Base-by-base conservation (phyloP, 140 eudicot species). In the Flaveria floridana region DNA sequence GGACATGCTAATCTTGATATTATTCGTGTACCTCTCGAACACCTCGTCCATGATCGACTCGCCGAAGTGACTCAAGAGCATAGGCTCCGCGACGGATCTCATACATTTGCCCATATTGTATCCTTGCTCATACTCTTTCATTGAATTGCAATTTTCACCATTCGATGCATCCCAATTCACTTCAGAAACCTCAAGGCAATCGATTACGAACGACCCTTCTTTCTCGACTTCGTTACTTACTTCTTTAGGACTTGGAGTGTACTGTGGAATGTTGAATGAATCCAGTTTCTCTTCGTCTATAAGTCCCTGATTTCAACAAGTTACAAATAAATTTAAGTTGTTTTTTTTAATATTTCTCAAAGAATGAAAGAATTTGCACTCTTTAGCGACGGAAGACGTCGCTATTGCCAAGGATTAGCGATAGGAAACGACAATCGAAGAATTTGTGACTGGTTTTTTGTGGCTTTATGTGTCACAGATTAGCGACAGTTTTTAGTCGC, bases 51-150 rank as follows among this genome's bases (percentile, higher is more conserved):
- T 74, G 4, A 83, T 52, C 1, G 65, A 55, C 18, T 63, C 63
- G 4, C 87, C 90, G 34, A 86, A 86, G 25, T 86, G 90, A 71
- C 80, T 74, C 4, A 70, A 69, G 13, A 86, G 47, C 68, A 86
- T 57, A 2, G 87, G 81, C 6, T 86, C 87, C 0, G 85, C 81
- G 19, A 83, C 81, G 0, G 87, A 85, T 73, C 90, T 78, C 83
- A 86, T 80, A 21, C 76, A 76, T 70, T 77, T 74, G 2, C 79
- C 83, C 59, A 80, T 71, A 1, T 75, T 73, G 58, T 77, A 41
- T 28, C 79, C 79, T 51, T 75, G 72, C 1, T 2, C 44, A 9
- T 39, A 78, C 13, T 6, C 70, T 6, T 78, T 70, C 0, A 65
- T 21, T 13, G 72, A 44, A 25, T 1, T 3, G 21, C 5, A 20